Conservation (phyloP, 2,329 filamentous ascomycete species). For the Raffaelea arxii region DNA sequence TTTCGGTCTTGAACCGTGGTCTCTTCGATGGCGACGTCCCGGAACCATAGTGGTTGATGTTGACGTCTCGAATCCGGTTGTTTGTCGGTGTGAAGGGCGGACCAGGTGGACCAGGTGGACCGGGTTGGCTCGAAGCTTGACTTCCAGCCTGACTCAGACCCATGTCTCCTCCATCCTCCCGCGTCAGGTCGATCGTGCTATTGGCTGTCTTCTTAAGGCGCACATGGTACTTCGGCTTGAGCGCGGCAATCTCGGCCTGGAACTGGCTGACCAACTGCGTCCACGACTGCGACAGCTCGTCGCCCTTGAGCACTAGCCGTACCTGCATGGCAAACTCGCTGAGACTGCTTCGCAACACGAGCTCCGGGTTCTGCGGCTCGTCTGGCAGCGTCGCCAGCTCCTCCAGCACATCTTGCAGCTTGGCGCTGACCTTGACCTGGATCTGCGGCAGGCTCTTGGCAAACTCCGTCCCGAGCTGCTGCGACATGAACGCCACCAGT, state of each 20-base stretch:
- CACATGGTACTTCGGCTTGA: slow-evolving; percentile 38
- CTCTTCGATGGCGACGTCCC: not conserved
- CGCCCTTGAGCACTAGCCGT: slow-evolving; percentile 36
- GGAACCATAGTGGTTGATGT: too few relatives aligned
- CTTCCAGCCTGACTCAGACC: too few relatives aligned
- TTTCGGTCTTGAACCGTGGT: too few relatives aligned
- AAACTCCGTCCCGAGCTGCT: slow-evolving; percentile 44
- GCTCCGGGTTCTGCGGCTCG: slow-evolving; percentile 56
- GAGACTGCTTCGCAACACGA: slow-evolving; percentile 52
- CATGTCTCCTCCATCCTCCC: slow-evolving; percentile 25
- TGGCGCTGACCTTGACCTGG: slow-evolving; percentile 38
- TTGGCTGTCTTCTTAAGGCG: slow-evolving; percentile 19
- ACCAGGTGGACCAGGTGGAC: too few relatives aligned
- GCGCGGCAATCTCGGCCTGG: slow-evolving; percentile 30
- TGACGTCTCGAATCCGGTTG: too few relatives aligned
- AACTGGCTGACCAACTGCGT: slow-evolving; percentile 42
- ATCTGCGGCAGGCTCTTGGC: slow-evolving; percentile 30
- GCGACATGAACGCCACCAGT: slow-evolving; percentile 41
- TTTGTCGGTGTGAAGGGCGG: too few relatives aligned
- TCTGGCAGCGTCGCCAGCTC: slow-evolving; percentile 54
- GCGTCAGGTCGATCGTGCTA: slow-evolving; percentile 25
- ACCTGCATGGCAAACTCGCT: slow-evolving; percentile 46
- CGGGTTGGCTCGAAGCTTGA: too few relatives aligned
- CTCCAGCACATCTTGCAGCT: slow-evolving; percentile 40
- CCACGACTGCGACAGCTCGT: slow-evolving; percentile 34